Conservation (phyloP, 164 flowering plant species). For the Chimonanthus salicifolius region DNA sequence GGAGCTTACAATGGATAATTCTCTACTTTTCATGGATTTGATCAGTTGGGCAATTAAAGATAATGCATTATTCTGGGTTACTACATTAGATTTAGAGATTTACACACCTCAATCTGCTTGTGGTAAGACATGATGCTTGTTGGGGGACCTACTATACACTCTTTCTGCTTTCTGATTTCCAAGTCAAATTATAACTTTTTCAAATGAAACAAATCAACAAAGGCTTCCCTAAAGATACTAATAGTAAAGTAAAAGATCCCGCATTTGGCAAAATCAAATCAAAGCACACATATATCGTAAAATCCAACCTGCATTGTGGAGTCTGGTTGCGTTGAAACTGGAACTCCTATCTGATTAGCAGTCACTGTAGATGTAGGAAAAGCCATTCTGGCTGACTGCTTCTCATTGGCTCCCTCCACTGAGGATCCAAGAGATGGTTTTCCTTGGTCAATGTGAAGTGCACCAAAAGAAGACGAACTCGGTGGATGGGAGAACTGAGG, state of each 20-base stretch:
- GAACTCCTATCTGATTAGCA: constrained; percentile 34
- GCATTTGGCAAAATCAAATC: neutral
- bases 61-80: no score
- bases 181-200: no score
- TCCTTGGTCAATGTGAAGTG: constrained; percentile 40
- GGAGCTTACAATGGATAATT: no score
- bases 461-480: constrained; percentile 34
- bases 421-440: constrained; percentile 26
- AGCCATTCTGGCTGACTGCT: constrained; percentile 41
- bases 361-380: constrained; percentile 29
- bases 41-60: no score
- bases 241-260: neutral
- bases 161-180: no score
- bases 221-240: neutral
- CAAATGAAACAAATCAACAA: neutral
- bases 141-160: no score
- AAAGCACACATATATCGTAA: neutral
- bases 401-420: constrained; percentile 47
- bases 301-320: constrained; percentile 31
- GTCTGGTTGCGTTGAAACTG: constrained; percentile 35
- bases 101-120: no score
- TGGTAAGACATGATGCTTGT: no score
- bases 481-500: constrained; percentile 31
- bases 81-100: no score
- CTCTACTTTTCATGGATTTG: no score